Percentiles rank a stretch among this genome's conserved stretches.
Evolutionary conservation across 306 rosid genomes (phyloP).

Genomic region (Fagus sylvatica): DNA sequence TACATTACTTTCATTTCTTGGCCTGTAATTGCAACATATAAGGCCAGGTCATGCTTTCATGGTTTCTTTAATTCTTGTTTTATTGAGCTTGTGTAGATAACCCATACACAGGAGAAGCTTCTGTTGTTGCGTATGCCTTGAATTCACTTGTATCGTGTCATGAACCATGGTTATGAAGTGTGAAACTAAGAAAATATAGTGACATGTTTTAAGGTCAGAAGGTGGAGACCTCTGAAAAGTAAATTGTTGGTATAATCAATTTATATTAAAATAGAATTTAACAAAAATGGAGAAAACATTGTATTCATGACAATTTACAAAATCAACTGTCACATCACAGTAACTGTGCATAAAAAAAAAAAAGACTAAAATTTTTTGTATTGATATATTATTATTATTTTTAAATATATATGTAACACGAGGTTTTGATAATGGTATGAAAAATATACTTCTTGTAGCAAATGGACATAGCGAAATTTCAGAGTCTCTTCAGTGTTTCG

Average conservation of each 20-base stretch:
- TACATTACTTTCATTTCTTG: not conserved
- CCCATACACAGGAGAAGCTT: conserved; percentile 32
- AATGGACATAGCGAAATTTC: too few relatives aligned
- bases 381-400: too few relatives aligned
- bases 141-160: not conserved
- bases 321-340: not conserved
- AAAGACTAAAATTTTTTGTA: too few relatives aligned
- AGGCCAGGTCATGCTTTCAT: not conserved
- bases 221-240: too few relatives aligned
- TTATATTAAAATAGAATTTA: not conserved
- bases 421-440: too few relatives aligned
- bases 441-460: too few relatives aligned
- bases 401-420: too few relatives aligned
- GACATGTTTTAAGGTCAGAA: too few relatives aligned
- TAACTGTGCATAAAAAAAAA: too few relatives aligned
- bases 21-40: not conserved
- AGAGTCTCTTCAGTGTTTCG: conserved; percentile 43
- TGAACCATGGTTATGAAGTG: not conserved
- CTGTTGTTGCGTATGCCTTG: not conserved
- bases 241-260: not conserved
- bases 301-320: not conserved
- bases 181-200: not conserved
- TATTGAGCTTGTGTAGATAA: conserved; percentile 32
- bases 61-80: not conserved
- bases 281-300: not conserved